Evolutionary conservation across 768 basidiomycete species (phyloP).

Genomic region (Leucosporidium yakuticum): DNA sequence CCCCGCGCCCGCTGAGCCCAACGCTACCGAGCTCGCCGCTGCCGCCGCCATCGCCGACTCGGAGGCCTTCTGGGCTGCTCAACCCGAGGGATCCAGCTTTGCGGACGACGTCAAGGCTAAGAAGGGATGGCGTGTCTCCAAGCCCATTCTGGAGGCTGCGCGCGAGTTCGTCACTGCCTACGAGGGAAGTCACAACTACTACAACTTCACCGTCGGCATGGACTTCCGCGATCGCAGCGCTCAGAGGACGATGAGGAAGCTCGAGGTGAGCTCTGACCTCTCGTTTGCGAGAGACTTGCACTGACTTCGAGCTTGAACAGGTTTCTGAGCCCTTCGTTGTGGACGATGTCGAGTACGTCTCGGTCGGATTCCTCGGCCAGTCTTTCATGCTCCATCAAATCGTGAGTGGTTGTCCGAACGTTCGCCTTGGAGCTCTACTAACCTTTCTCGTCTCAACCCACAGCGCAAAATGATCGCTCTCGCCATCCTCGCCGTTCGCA

Average conservation of each 20-base stretch:
- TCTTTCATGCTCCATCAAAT: constrained; percentile 99
- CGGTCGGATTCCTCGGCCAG: constrained; percentile 88
- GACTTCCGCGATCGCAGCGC: constrained; percentile 77
- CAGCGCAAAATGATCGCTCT: constrained; percentile 96
- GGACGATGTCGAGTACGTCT: constrained; percentile 90
- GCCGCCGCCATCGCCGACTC: constrained; percentile 21
- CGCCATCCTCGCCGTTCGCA: constrained; percentile 71
- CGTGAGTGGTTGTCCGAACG: constrained; percentile 37
- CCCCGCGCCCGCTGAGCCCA: neutral
- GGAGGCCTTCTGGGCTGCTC: constrained; percentile 35
- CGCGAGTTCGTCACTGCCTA: constrained; percentile 58
- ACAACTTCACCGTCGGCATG: constrained; percentile 89
- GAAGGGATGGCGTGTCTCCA: constrained; percentile 58
- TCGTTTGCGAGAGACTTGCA: neutral
- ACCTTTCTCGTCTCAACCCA: constrained; percentile 12
- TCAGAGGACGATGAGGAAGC: constrained; percentile 77
- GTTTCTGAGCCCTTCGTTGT: constrained; percentile 79
- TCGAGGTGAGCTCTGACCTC: constrained; percentile 55
- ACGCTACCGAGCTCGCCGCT: neutral
- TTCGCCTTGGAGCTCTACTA: neutral
- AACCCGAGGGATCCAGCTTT: constrained; percentile 17
- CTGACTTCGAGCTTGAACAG: constrained; percentile 44
- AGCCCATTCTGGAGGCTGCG: constrained; percentile 55
- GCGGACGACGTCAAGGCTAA: constrained; percentile 28
- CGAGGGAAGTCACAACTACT: constrained; percentile 90